phyloP scores from a whole-genome alignment of 306 rosid genomes.

The Aeschynomene evenia region DNA sequence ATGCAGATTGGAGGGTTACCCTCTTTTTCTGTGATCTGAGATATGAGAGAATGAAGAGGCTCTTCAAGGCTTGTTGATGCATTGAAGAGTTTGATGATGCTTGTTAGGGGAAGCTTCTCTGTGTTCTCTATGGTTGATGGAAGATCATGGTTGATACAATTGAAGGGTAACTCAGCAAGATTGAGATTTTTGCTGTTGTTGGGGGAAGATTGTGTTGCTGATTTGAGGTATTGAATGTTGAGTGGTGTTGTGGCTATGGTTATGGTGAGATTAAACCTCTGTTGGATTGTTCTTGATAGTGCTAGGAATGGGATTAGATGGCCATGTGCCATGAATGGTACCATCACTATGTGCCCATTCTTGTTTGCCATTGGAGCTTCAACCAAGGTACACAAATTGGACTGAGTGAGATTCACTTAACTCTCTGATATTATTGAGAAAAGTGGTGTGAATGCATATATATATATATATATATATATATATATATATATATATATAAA shows the following conservation, averaged over 20 bases:
- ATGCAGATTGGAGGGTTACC: slow-evolving; percentile 44
- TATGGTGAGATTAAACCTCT: slow-evolving; percentile 38
- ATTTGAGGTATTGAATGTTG: slow-evolving; percentile 58
- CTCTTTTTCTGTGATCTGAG: slow-evolving; percentile 34
- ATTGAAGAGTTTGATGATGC: slow-evolving; percentile 14
- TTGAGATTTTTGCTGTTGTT: slow-evolving; percentile 24
- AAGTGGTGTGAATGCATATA: too few species aligned
- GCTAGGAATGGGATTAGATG: slow-evolving; percentile 71
- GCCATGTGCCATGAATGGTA: slow-evolving; percentile 72
- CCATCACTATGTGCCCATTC: slow-evolving; percentile 54
- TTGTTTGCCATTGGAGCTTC: slow-evolving; percentile 21
- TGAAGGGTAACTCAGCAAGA: slow-evolving; percentile 52
- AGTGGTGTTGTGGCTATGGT: slow-evolving; percentile 66
- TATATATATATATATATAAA: too few species aligned
- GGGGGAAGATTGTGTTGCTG: slow-evolving; percentile 24
- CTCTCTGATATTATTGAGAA: too few species aligned
- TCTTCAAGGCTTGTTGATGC: slow-evolving; percentile 52
- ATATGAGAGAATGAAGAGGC: slow-evolving; percentile 43
- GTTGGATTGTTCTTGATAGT: slow-evolving; percentile 55
- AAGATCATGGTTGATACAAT: slow-evolving; percentile 39
- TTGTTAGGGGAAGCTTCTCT: slow-evolving; percentile 45
- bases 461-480: too few species aligned
- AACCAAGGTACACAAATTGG: too few species aligned
- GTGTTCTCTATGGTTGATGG: slow-evolving; percentile 64
- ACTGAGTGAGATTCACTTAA: too few species aligned